Evolutionary conservation across 73 alveolate species (phyloP).

Genomic region (Paraurostyla sp.): DNA sequence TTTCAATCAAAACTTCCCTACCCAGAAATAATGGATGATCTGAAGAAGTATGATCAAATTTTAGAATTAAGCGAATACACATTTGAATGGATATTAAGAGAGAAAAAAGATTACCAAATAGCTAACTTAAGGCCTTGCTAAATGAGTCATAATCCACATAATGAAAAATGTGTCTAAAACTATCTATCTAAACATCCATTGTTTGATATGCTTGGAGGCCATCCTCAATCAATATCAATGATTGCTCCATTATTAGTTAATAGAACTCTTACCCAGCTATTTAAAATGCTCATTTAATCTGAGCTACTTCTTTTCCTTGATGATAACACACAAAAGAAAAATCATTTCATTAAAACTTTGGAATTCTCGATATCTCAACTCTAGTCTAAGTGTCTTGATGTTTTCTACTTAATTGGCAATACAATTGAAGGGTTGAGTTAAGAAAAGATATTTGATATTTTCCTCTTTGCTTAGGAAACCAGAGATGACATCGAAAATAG

Average conservation of each 20-base stretch:
- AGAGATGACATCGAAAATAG: not conserved
- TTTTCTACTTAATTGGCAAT: conserved; percentile 6
- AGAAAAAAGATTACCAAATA: not conserved
- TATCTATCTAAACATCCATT: conserved; percentile 44
- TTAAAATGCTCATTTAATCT: not conserved
- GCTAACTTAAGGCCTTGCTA: not conserved
- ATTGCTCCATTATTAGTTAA: conserved; percentile 31
- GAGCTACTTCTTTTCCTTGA: not conserved
- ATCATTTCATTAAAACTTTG: conserved; percentile 2
- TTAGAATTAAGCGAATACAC: conserved; percentile 11
- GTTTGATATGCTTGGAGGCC: conserved; percentile 23
- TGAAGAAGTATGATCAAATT: not conserved
- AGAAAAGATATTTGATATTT: not conserved
- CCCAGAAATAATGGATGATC: not conserved
- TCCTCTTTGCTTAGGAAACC: not conserved
- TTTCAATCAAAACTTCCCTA: conserved; percentile 6
- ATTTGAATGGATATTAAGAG: not conserved
- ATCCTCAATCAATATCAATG: conserved; percentile 35
- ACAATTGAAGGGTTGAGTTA: not conserved
- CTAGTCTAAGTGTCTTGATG: not conserved
- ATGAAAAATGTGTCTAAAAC: not conserved
- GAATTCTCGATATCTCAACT: not conserved
- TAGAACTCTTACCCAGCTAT: not conserved
- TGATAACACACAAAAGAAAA: not conserved
- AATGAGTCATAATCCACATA: conserved; percentile 9